Conservation (phyloP, 2,329 filamentous ascomycete genomes). For the Trichoderma polysporum region DNA sequence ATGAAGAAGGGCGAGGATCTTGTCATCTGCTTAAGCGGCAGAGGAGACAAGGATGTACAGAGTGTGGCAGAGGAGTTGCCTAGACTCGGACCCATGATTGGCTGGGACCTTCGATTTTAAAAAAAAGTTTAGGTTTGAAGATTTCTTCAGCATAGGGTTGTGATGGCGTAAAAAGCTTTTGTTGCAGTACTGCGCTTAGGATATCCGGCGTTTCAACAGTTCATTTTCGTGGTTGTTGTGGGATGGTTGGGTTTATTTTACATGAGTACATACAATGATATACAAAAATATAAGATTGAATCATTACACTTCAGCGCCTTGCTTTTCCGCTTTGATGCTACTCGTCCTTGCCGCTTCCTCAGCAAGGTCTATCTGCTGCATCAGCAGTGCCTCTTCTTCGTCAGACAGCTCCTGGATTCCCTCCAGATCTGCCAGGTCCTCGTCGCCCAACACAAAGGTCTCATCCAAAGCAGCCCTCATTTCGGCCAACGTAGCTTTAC, state of each 20-base stretch:
- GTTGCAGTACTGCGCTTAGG: neutral
- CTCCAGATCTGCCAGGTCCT: slow-evolving; percentile 39
- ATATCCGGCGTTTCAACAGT: slow-evolving; percentile 10
- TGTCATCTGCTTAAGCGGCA: slow-evolving; percentile 88
- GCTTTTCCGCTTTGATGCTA: slow-evolving; percentile 7
- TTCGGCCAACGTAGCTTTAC: slow-evolving; percentile 39
- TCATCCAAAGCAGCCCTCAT: slow-evolving; percentile 43
- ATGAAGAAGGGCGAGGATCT: slow-evolving; percentile 87
- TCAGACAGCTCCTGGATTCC: slow-evolving; percentile 41
- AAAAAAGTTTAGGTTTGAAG: neutral
- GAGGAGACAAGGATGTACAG: slow-evolving; percentile 98
- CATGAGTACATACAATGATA: slow-evolving; percentile 21
- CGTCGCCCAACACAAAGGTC: slow-evolving; percentile 49
- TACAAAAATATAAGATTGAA: slow-evolving; percentile 12
- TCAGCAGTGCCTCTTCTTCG: slow-evolving; percentile 37
- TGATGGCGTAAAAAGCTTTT: neutral
- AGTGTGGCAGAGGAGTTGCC: slow-evolving; percentile 94
- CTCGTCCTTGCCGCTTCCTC: slow-evolving; percentile 23
- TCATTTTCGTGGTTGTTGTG: neutral
- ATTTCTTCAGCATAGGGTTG: neutral
- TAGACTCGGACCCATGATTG: slow-evolving; percentile 83
- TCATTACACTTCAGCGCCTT: slow-evolving; percentile 1
- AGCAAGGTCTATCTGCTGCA: slow-evolving; percentile 35
- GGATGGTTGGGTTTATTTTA: slow-evolving; percentile 17
- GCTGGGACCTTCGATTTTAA: slow-evolving; percentile 65